Evolutionary conservation across 2,329 filamentous ascomycete species (phyloP).

Genomic region (Talaromyces funiculosus): DNA sequence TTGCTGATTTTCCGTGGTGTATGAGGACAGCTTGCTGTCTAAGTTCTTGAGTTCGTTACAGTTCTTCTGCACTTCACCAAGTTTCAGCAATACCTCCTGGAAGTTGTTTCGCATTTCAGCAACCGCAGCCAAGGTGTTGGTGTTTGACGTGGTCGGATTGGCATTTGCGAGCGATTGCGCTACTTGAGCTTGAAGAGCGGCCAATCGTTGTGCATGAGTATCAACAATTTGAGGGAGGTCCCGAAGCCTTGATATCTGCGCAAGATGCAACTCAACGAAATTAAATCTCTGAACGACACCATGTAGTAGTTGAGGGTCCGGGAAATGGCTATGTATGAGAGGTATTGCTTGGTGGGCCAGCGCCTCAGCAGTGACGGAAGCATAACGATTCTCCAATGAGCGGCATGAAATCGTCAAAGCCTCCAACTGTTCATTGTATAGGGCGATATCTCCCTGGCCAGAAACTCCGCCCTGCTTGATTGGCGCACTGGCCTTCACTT

Average conservation of each 20-base stretch:
- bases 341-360: slow-evolving; percentile 31
- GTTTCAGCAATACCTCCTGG: not conserved
- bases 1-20: slow-evolving; percentile 5
- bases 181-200: not conserved
- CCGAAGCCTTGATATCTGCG: slow-evolving; percentile 9
- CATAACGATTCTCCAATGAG: slow-evolving; percentile 46
- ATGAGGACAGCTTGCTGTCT: not conserved
- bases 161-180: not conserved
- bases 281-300: slow-evolving; percentile 20
- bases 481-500: not conserved
- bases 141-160: not conserved
- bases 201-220: not conserved
- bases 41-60: not conserved
- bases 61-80: not conserved
- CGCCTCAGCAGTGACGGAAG: slow-evolving; percentile 41
- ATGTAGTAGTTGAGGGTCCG: slow-evolving; percentile 22
- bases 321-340: slow-evolving; percentile 33
- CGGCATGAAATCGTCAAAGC: slow-evolving; percentile 23
- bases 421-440: slow-evolving; percentile 8
- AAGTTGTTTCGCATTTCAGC: not conserved
- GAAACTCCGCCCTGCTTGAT: not conserved
- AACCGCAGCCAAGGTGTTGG: not conserved
- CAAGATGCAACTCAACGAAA: slow-evolving; percentile 16
- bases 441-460: not conserved
- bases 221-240: slow-evolving; percentile 6